Conservation (phyloP, 768 basidiomycete species). For the Podaxis carcinomalis region DNA sequence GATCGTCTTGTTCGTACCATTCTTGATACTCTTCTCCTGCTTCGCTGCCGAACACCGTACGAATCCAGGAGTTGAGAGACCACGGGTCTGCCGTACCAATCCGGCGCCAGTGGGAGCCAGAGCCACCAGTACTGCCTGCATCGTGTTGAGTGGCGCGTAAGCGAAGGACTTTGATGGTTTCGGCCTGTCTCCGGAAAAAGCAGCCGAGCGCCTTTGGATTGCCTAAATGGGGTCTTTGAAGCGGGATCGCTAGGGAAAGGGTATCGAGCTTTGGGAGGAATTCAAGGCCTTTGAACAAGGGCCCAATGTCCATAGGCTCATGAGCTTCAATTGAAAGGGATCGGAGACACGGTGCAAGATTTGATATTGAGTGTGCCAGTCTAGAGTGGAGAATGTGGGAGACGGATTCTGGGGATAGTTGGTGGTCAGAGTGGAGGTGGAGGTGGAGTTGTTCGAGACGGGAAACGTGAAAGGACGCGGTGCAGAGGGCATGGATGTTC, state of each 20-base stretch:
- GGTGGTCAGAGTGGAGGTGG: slow-evolving; percentile 36
- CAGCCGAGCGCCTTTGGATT: slow-evolving; percentile 30
- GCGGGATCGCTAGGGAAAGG: slow-evolving; percentile 36
- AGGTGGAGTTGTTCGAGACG: slow-evolving; percentile 39
- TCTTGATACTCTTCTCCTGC: slow-evolving; percentile 1
- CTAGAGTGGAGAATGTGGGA: slow-evolving; percentile 28
- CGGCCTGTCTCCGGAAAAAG: slow-evolving; percentile 32
- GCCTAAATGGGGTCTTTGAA: slow-evolving; percentile 38
- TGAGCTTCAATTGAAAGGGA: slow-evolving; percentile 37
- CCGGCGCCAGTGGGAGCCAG: slow-evolving; percentile 18
- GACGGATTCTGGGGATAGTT: slow-evolving; percentile 18
- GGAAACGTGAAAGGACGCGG: slow-evolving; percentile 23
- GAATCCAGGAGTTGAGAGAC: slow-evolving; percentile 35
- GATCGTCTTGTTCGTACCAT: not conserved
- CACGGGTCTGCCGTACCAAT: slow-evolving; percentile 22
- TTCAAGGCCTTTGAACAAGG: slow-evolving; percentile 32
- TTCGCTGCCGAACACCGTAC: not conserved
- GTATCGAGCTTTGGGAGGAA: slow-evolving; percentile 29
- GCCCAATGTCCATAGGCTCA: slow-evolving; percentile 41
- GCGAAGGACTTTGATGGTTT: slow-evolving; percentile 30
- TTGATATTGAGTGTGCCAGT: slow-evolving; percentile 36
- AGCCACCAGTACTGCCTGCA: slow-evolving; percentile 9
- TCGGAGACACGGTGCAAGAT: slow-evolving; percentile 30
- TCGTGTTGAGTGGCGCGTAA: slow-evolving; percentile 41
- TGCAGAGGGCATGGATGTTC: slow-evolving; percentile 31